phyloP scores from a whole-genome alignment of 371 early-diverging fungal genomes.

The Rhizomucor pusillus region DNA sequence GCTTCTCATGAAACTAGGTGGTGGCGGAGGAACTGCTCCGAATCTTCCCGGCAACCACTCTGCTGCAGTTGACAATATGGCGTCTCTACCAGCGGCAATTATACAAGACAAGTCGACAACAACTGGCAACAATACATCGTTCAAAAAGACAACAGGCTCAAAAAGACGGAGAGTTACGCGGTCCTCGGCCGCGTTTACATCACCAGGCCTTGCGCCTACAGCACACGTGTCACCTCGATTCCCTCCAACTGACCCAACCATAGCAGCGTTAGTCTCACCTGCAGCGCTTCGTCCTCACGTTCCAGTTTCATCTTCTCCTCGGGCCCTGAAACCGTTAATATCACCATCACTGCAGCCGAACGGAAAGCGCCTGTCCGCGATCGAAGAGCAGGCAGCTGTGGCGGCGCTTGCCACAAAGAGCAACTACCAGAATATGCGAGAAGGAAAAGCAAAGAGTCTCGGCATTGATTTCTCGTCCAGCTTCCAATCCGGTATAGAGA shows the following conservation, averaged over 20 bases:
- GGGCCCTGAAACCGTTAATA: slow-evolving; percentile 44
- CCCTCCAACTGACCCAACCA: slow-evolving; percentile 16
- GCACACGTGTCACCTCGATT: slow-evolving; percentile 14
- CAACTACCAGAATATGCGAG: slow-evolving; percentile 82
- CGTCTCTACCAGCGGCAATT: slow-evolving; percentile 40
- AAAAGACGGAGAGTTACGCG: slow-evolving; percentile 26
- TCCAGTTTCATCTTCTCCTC: slow-evolving; percentile 29
- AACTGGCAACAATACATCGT: background rate
- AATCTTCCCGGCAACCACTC: background rate
- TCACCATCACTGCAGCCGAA: slow-evolving; percentile 54
- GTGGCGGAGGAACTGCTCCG: slow-evolving; percentile 21
- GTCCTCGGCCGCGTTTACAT: slow-evolving; percentile 17
- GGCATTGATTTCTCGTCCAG: slow-evolving; percentile 71
- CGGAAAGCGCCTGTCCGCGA: slow-evolving; percentile 29
- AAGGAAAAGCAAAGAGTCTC: slow-evolving; percentile 79
- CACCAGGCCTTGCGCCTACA: slow-evolving; percentile 23
- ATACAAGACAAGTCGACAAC: slow-evolving; percentile 11
- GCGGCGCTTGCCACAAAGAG: slow-evolving; percentile 70
- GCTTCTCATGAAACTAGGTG: slow-evolving; percentile 61
- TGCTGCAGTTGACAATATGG: slow-evolving; percentile 33
- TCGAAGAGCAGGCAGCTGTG: slow-evolving; percentile 49
- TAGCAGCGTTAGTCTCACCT: slow-evolving; percentile 38
- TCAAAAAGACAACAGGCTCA: slow-evolving; percentile 6
- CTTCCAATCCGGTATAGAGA: slow-evolving; percentile 72
- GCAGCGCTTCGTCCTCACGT: slow-evolving; percentile 24